A percentile compares a stretch with the other conserved stretches of the same genome.
Evolutionary conservation across 202 grass and related monocot species (phyloP).

Genomic region (Bolboschoenoplectus hybrid): DNA sequence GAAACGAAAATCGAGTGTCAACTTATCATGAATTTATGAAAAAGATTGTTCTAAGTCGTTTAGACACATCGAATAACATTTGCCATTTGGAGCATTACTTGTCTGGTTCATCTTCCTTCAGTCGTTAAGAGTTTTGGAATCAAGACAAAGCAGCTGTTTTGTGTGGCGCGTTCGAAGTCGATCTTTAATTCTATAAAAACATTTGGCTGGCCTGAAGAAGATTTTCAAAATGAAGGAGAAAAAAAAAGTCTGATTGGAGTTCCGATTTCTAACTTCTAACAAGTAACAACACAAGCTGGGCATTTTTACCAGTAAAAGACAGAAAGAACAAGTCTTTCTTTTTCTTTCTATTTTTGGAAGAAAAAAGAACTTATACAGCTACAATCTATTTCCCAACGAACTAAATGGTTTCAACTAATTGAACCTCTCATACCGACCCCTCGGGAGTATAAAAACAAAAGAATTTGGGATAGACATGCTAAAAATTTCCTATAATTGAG

Average conservation of each 20-base stretch:
- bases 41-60: not conserved
- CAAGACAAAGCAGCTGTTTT: not conserved
- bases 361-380: not conserved
- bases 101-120: not conserved
- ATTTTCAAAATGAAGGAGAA: not conserved
- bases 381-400: slow-evolving; percentile 1
- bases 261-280: not conserved
- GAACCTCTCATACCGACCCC: not conserved
- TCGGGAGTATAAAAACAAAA: slow-evolving; percentile 3
- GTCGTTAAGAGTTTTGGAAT: not conserved
- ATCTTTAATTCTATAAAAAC: not conserved
- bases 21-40: not conserved
- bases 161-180: not conserved
- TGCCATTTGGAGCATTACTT: not conserved
- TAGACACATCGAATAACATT: not conserved
- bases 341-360: not conserved
- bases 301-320: not conserved
- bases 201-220: not conserved
- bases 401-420: not conserved
- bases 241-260: not conserved
- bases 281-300: not conserved
- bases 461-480: not conserved
- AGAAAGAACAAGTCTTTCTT: not conserved
- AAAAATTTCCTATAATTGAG: slow-evolving; percentile 8
- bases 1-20: not conserved